Evolutionary conservation across 371 early-diverging fungal genomes (phyloP).

Genomic region (Synchytrium microbalum): DNA sequence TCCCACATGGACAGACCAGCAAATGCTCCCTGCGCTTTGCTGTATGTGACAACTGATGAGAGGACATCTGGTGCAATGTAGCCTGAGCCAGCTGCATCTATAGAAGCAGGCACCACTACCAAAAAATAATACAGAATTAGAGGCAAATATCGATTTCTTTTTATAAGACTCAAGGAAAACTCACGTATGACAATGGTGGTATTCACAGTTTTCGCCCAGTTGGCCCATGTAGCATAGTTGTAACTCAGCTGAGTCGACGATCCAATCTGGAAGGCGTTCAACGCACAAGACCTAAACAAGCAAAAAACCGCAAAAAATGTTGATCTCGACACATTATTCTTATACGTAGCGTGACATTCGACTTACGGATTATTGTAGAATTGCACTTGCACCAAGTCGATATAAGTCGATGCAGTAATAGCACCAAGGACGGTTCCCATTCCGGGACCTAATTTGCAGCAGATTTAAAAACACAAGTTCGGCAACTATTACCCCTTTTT

Average conservation of each 20-base stretch:
- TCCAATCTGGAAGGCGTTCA: not conserved
- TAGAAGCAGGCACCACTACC: not conserved
- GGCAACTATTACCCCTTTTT: too few relatives aligned
- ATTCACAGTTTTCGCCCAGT: too few relatives aligned
- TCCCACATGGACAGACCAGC: not conserved
- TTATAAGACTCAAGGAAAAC: too few relatives aligned
- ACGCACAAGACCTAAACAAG: not conserved
- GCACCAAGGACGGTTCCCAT: not conserved
- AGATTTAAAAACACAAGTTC: too few relatives aligned
- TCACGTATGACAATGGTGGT: too few relatives aligned
- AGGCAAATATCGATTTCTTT: too few relatives aligned
- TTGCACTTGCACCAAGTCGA: not conserved
- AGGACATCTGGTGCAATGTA: not conserved
- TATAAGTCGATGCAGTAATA: too few relatives aligned
- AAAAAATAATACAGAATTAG: too few relatives aligned
- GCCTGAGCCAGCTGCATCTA: not conserved
- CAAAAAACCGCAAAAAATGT: not conserved
- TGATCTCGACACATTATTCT: too few relatives aligned
- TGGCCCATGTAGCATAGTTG: not conserved
- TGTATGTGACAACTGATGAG: not conserved
- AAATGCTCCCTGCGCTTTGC: not conserved
- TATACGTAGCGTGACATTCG: too few relatives aligned
- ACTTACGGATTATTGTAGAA: conserved; percentile 1
- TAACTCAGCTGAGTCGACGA: not conserved
- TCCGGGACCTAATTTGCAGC: conserved; percentile 8